Evolutionary conservation across 306 rosid species (phyloP), one percentile per base, ranked within the genome.

Genomic region (Inga oerstediana): DNA sequence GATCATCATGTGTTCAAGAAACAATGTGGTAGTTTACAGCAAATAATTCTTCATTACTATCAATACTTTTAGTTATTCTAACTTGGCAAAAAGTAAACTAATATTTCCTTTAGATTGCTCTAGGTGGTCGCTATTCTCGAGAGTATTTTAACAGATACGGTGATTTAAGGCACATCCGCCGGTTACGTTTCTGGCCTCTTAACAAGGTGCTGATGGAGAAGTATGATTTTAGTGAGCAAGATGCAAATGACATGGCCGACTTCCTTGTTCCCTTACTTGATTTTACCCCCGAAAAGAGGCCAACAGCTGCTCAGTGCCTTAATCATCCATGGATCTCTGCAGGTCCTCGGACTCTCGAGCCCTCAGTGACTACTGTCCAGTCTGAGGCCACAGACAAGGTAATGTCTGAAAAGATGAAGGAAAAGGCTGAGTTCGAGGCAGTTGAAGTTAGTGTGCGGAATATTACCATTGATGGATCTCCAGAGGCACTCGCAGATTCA

Each of bases 221-320:
- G 89, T 94, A 94, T 24, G 90, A 85, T 54, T 92, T 94, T 87
- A 88, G 91, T 1, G 98, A 91, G 85, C 92, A 85, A 89, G 97
- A 92, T 66, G 97, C 97, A 10, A 84, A 49, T 81, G 93, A 88
- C 74, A 62, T 94, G 89, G 75, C 90, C 6, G 93, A 89, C 44
- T 94, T 94, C 78, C 93, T 92, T 45, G 84, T 84, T 81, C 89
- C 93, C 39, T 77, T 94, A 68, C 97, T 94, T 30, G 97, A 94
- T 84, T 94, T 92, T 84, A 89, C 61, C 48, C 98, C 97, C 0
- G 89, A 89, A 82, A 91, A 91, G 83, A 91, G 98, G 81, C 97
- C 98, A 78, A 89, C 97, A 52, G 98, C 97, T 71, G 93, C 91
- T 43, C 89, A 91, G 79, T 92, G 97, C 80, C 98, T 94, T 76